Evolutionary conservation across 1,284 basidiomycete genomes (phyloP).

Genomic region (Cutaneotrichosporon arboriforme): DNA sequence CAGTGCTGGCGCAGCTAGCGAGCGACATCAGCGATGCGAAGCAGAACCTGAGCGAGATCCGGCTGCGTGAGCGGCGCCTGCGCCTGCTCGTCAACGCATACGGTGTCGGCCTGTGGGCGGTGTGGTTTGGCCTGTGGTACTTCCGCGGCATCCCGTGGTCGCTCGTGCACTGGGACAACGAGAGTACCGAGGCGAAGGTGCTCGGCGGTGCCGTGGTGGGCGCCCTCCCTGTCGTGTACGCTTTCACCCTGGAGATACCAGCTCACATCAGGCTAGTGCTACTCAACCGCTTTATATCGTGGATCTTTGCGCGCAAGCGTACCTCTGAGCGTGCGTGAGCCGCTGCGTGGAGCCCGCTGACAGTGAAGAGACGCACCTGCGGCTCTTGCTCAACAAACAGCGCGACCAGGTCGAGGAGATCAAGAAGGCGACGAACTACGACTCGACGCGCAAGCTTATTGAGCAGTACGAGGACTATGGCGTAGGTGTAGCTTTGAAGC

Average conservation of each 20-base stretch:
- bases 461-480: slow-evolving; percentile 76
- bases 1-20: slow-evolving; percentile 50
- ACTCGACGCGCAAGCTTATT: slow-evolving; percentile 80
- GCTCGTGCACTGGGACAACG: slow-evolving; percentile 32
- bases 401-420: slow-evolving; percentile 88
- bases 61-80: slow-evolving; percentile 74
- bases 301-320: slow-evolving; percentile 80
- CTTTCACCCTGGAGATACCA: slow-evolving; percentile 26
- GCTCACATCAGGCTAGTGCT: slow-evolving; percentile 63
- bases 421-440: slow-evolving; percentile 95
- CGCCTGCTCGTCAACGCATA: slow-evolving; percentile 77
- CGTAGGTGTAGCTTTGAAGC: background rate
- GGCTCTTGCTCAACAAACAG: slow-evolving; percentile 69
- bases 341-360: background rate
- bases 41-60: slow-evolving; percentile 76
- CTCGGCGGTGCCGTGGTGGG: slow-evolving; percentile 56
- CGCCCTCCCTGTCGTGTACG: slow-evolving; percentile 73
- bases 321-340: slow-evolving; percentile 68
- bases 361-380: slow-evolving; percentile 69
- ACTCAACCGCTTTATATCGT: slow-evolving; percentile 72
- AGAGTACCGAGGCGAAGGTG: slow-evolving; percentile 51
- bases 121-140: slow-evolving; percentile 80
- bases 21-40: slow-evolving; percentile 55
- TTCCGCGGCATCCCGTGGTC: slow-evolving; percentile 56
- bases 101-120: slow-evolving; percentile 70